These are phyloP conservation scores for Xylaria sp. DNA, from an alignment of 2,329 filamentous ascomycete genomes.

Conservation along the genomic window DNA sequence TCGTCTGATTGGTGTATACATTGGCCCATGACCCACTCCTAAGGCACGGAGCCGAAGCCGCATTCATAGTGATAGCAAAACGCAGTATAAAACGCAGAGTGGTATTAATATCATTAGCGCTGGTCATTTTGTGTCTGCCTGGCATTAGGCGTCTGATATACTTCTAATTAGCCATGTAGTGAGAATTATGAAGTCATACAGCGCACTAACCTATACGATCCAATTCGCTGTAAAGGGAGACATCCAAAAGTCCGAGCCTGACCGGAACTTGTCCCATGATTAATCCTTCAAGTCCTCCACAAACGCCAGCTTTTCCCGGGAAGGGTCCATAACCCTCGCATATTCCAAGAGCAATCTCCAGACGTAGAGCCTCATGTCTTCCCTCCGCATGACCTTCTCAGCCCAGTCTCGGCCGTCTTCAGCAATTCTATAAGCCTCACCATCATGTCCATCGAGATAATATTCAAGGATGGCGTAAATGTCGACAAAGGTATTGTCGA, in stretches of 20 bases:
- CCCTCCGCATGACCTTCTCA: slow-evolving; percentile 67
- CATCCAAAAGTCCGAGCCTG: background rate
- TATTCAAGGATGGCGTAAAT: slow-evolving; percentile 73
- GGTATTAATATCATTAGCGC: background rate
- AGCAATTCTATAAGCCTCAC: slow-evolving; percentile 69
- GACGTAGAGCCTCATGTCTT: slow-evolving; percentile 75
- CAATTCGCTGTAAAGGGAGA: background rate
- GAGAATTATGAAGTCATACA: background rate
- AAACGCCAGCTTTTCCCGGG: slow-evolving; percentile 58
- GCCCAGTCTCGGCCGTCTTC: slow-evolving; percentile 70
- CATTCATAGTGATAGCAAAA: no score
- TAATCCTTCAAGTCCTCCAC: slow-evolving; percentile 54
- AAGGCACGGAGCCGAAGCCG: no score
- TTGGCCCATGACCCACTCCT: no score
- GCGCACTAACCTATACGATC: background rate
- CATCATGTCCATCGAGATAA: slow-evolving; percentile 64
- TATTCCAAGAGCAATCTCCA: slow-evolving; percentile 70
- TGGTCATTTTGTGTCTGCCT: background rate
- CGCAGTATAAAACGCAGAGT: background rate
- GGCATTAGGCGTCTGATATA: slow-evolving; percentile 1
- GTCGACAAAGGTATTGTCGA: slow-evolving; percentile 75
- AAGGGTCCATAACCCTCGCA: slow-evolving; percentile 55
- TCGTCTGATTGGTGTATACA: no score
- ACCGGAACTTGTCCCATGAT: background rate
- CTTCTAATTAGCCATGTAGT: background rate